Evolutionary conservation across 768 basidiomycete genomes (phyloP).

Genomic region (Hysterangium stoloniferum): DNA sequence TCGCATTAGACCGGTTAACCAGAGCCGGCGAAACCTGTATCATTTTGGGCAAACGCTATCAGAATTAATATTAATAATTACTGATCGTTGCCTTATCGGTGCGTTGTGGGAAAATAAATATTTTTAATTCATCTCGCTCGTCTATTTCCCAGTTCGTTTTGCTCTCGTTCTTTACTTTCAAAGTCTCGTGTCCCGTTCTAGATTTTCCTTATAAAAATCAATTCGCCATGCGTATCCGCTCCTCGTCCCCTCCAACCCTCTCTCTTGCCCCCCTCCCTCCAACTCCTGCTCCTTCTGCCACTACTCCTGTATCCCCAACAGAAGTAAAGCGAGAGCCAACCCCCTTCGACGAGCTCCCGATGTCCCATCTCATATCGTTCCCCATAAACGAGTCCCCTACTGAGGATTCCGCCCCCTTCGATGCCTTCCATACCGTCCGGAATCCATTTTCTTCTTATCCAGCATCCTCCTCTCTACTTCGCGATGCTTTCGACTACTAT

Average conservation of each 20-base stretch:
- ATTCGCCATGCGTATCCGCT: constrained; percentile 5
- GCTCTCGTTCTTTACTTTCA: neutral
- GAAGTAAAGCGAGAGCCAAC: constrained; percentile 1
- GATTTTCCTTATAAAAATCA: neutral
- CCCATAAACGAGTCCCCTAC: constrained; percentile 4
- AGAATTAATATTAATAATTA: neutral
- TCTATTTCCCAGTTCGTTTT: neutral
- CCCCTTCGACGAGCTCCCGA: constrained; percentile 12
- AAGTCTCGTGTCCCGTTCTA: constrained; percentile 1
- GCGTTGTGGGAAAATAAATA: neutral
- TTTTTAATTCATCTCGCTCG: neutral
- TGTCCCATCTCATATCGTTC: constrained; percentile 13
- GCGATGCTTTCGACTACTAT: constrained; percentile 12
- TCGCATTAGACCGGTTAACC: neutral
- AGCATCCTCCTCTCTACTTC: neutral
- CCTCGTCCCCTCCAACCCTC: constrained; percentile 6
- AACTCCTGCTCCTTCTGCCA: constrained; percentile 11
- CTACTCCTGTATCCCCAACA: constrained; percentile 1
- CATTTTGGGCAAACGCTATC: too few species aligned
- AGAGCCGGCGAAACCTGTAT: neutral
- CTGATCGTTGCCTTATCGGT: neutral
- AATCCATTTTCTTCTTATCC: neutral
- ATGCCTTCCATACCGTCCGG: constrained; percentile 2
- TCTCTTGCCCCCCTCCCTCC: constrained; percentile 14
- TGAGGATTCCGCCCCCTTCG: neutral